Evolutionary conservation across 2,329 filamentous ascomycete genomes (phyloP), one percentile per base, ranked within the genome.

Genomic region (Hyphodiscus sp.): DNA sequence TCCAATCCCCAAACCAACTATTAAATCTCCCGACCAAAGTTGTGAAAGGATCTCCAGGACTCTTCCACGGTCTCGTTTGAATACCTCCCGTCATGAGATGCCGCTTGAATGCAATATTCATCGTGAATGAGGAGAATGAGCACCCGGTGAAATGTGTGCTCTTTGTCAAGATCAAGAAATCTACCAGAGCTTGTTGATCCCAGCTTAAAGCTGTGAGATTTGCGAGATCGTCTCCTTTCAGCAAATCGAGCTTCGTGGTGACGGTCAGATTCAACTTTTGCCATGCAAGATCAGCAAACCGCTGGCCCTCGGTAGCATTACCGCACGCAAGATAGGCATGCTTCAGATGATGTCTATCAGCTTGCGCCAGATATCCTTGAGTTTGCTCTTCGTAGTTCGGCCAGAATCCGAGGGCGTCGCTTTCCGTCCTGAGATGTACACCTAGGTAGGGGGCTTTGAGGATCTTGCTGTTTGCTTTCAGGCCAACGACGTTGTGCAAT

Each of bases 181-280:
- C 77, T 7, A 79, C 71, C 19, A 79, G 64, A 2, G 71, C 73
- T 53, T 74, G 72, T 64, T 79, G 76, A 61, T 78, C 75, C 71
- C 72, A 77, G 19, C 65, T 71, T 41, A 79, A 61, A 19, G 54
- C 53, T 13, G 66, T 53, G 5, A 79, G 65, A 10, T 55, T 56
- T 18, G 56, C 55, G 1, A 69, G 61, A 49, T 76, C 73, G 20
- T 61, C 55, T 19, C 62, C 53, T 55, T 70, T 66, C 6, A 79
- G 66, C 1, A 79, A 60, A 29, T 76, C 70, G 16, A 67, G 54
- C 61, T 77, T 77, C 16, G 68, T 68, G 5, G 74, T 68, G 4
- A 76, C 71, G 20, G 66, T 70, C 11, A 76, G 64, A 13, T 65
- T 62, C 8, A 68, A 57, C 47, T 63, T 59, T 13, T 68, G 63